A percentile compares a stretch with the other conserved stretches of the same genome.
Conservation (phyloP, 139 green algal genomes). For the Micromonas pusilla region DNA sequence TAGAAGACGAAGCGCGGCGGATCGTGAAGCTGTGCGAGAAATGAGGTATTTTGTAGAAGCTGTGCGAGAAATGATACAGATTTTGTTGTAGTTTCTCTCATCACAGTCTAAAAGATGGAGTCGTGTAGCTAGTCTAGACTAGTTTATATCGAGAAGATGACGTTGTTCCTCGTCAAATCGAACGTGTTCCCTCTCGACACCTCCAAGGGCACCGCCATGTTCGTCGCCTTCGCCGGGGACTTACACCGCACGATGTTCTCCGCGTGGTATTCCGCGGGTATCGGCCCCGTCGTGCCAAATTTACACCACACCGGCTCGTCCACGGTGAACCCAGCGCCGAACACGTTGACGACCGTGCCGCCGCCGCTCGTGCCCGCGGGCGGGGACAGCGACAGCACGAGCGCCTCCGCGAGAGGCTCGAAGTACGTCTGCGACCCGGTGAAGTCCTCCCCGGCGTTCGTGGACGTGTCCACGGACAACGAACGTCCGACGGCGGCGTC, state of each 20-base stretch:
- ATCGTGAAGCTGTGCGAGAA: background rate
- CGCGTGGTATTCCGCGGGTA: background rate
- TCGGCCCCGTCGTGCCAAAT: conserved; percentile 4
- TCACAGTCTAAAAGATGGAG: no score
- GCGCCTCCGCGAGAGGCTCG: background rate
- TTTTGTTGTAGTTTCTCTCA: no score
- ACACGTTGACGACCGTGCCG: background rate
- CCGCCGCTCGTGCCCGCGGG: background rate
- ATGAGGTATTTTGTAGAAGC: no score
- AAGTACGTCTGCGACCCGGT: background rate
- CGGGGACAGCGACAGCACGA: background rate
- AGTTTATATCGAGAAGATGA: background rate
- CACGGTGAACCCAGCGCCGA: background rate
- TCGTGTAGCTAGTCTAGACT: conserved; percentile 7
- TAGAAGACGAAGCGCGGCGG: background rate
- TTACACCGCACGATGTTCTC: conserved; percentile 3
- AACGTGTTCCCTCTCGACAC: conserved; percentile 2
- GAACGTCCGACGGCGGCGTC: background rate
- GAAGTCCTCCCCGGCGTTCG: background rate
- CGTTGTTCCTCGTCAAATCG: conserved; percentile 3
- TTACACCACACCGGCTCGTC: conserved; percentile 8
- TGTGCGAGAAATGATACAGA: no score
- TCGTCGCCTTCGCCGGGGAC: background rate
- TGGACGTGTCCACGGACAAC: background rate
- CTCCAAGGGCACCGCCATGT: background rate